phyloP scores from a whole-genome alignment of 78 protist genomes.

The Polysphondylium violaceum region DNA sequence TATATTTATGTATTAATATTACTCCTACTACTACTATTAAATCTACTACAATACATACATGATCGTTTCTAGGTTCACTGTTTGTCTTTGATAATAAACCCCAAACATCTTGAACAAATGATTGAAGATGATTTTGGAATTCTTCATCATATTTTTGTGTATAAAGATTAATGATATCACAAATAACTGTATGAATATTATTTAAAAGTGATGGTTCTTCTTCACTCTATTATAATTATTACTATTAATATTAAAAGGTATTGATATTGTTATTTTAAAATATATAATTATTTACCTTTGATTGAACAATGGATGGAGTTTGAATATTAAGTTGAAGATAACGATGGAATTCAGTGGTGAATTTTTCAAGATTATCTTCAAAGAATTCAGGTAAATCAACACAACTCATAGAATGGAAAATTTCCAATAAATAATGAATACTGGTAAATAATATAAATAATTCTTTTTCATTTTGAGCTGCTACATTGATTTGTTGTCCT shows the following conservation, averaged over 20 bases:
- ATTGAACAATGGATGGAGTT: neutral
- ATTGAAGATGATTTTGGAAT: conserved; percentile 72
- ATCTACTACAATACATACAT: conserved; percentile 17
- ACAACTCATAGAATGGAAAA: conserved; percentile 73
- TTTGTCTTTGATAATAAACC: conserved; percentile 23
- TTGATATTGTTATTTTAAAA: neutral
- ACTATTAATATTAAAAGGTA: neutral
- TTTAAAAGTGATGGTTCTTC: conserved; percentile 34
- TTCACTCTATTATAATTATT: neutral
- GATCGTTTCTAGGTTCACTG: conserved; percentile 48
- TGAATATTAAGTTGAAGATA: conserved; percentile 3
- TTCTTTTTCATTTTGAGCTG: conserved; percentile 10
- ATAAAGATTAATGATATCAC: conserved; percentile 69
- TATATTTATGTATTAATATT: neutral
- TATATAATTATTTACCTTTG: conserved; percentile 16
- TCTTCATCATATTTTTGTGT: conserved; percentile 85
- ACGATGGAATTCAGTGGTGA: conserved; percentile 62
- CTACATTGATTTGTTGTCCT: conserved; percentile 11
- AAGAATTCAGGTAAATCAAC: conserved; percentile 91
- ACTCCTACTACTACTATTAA: neutral
- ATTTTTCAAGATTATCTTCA: conserved; percentile 87
- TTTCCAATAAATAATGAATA: conserved; percentile 27
- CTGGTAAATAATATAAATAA: conserved; percentile 9
- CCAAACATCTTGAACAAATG: conserved; percentile 82
- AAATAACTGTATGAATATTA: conserved; percentile 81